These are phyloP conservation scores for Entomortierella parvispora DNA, from an alignment of 192 early-diverging fungal species.

Conservation along the genomic window DNA sequence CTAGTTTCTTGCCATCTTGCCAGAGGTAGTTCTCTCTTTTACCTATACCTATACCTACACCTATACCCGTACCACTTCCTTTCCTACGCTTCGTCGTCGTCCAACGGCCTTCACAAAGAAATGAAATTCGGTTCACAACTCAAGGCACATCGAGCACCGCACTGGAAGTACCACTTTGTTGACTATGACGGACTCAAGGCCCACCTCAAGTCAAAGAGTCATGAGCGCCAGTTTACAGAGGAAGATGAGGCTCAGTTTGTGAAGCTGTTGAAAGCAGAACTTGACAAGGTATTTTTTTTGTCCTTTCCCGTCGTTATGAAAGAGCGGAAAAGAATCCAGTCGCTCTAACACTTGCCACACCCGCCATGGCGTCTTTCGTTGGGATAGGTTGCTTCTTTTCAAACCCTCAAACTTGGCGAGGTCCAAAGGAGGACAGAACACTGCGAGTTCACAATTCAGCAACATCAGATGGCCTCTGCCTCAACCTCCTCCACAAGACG, in stretches of 20 bases:
- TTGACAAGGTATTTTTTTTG: constrained; percentile 78
- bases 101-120: neutral
- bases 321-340: too few species aligned
- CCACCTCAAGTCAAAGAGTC: constrained; percentile 74
- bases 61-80: neutral
- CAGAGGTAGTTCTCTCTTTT: too few species aligned
- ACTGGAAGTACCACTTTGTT: constrained; percentile 83
- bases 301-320: too few species aligned
- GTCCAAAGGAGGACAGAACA: constrained; percentile 72
- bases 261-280: constrained; percentile 81
- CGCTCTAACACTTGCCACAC: too few species aligned
- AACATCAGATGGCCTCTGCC: constrained; percentile 48
- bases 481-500: constrained; percentile 21
- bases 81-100: neutral
- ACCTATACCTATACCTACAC: too few species aligned
- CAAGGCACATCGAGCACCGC: constrained; percentile 68
- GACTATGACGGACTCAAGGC: constrained; percentile 87
- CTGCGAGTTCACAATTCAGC: constrained; percentile 63
- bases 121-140: constrained; percentile 93
- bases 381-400: constrained; percentile 73
- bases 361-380: constrained; percentile 65
- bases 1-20: too few species aligned
- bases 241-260: constrained; percentile 90
- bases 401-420: constrained; percentile 75
- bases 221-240: constrained; percentile 76